These are phyloP conservation scores for Triticum turgidum DNA, from an alignment of 176 grass and related monocot species.

Conservation along the genomic window DNA sequence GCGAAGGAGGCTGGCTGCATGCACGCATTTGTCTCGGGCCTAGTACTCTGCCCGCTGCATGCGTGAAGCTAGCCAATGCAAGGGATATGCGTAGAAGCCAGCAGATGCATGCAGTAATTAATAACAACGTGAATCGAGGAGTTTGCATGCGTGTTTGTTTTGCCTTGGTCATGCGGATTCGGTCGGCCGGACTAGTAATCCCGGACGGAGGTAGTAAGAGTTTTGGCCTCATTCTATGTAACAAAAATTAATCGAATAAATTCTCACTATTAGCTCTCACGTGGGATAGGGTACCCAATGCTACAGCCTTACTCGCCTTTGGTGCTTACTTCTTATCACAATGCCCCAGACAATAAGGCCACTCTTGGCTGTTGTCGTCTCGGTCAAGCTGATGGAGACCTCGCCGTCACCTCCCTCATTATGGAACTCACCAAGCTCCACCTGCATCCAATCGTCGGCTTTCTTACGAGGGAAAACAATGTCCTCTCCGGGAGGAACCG, in stretches of 20 bases:
- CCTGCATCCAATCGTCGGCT: constrained; percentile 25
- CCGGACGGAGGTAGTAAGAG: too few species aligned
- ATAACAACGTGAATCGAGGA: too few species aligned
- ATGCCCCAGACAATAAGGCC: constrained; percentile 58
- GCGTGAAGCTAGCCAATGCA: too few species aligned
- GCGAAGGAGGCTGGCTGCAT: too few species aligned
- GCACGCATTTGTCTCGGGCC: too few species aligned
- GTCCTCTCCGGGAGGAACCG: background rate
- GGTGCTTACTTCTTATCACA: constrained; percentile 39
- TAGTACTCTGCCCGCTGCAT: too few species aligned
- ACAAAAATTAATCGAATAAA: background rate
- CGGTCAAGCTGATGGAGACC: constrained; percentile 44
- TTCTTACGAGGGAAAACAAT: background rate
- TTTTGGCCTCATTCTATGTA: background rate
- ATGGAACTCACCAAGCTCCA: constrained; percentile 49
- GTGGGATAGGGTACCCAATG: background rate
- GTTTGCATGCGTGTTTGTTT: too few species aligned
- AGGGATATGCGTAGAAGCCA: too few species aligned
- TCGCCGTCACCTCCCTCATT: constrained; percentile 42
- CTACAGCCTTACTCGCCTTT: background rate
- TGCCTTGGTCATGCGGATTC: too few species aligned
- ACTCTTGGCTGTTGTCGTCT: constrained; percentile 22
- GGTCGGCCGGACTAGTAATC: too few species aligned
- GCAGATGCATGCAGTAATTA: too few species aligned
- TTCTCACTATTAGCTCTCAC: background rate